A percentile compares a stretch with the other conserved stretches of the same genome.
Conservation (phyloP, 2,329 filamentous ascomycete species). For the Calonectria fujianensis region DNA sequence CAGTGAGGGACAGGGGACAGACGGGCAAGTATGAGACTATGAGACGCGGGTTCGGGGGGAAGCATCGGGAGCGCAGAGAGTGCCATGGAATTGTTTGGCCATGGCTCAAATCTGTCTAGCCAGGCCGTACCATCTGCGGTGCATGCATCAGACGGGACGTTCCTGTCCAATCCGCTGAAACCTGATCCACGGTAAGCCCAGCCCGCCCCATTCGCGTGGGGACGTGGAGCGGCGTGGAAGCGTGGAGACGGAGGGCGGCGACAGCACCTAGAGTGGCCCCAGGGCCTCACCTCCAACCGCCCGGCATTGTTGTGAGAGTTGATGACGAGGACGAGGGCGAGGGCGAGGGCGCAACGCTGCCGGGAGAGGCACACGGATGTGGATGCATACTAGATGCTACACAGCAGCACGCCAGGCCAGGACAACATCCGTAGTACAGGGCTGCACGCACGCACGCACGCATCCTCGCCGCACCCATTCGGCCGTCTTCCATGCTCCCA, state of each 20-base stretch:
- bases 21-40: background rate
- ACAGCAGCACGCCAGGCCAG: background rate
- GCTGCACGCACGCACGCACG: constrained; percentile 7
- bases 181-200: constrained; percentile 34
- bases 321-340: constrained; percentile 24
- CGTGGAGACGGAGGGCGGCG: constrained; percentile 40
- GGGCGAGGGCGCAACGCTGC: constrained; percentile 6
- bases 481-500: constrained; percentile 19
- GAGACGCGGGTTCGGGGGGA: constrained; percentile 27
- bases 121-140: background rate
- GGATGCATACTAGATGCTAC: constrained; percentile 24
- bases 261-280: constrained; percentile 28
- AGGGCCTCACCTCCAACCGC: constrained; percentile 24
- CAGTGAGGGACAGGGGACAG: constrained; percentile 1
- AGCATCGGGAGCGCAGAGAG: constrained; percentile 5
- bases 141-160: constrained; percentile 25
- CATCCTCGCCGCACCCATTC: constrained; percentile 19
- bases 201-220: constrained; percentile 31
- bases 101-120: constrained; percentile 1
- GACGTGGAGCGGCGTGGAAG: constrained; percentile 37
- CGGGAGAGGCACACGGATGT: background rate
- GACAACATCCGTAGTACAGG: background rate
- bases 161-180: constrained; percentile 31
- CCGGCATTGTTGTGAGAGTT: constrained; percentile 15
- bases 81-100: background rate